Base-by-base conservation (phyloP, 345 rosid genomes). In the Populus nigra region DNA sequence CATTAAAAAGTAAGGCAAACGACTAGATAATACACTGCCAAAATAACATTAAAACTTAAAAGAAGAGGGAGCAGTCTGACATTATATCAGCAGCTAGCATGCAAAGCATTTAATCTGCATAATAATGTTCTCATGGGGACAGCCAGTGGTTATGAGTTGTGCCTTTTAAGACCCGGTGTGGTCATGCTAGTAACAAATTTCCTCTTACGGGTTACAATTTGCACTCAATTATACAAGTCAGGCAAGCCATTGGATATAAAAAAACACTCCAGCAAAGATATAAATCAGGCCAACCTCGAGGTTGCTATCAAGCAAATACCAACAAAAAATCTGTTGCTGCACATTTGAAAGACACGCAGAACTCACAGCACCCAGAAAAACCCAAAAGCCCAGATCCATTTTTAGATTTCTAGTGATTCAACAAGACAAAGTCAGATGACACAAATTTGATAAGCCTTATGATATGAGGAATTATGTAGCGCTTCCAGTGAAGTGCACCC, bases 1-100 rank as follows among this genome's bases (percentile, higher is more conserved):
- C 81, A 81, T 27, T 7, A 61, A 12, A 76, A 41, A 65, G 65
- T 77, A 50, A 75, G 72, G 9, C 49, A 41, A 70, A n/a, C 36
- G 35, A 59, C 12, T 10, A 43, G 47, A 43, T 43, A 43, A 41
- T 10, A 41, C 47, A 41, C 47, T 23, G 11, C 62, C 62, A 57
- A 22, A 7, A 57, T 20, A 57, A 11, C 27, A 57, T 57, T 20
- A 57, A n/a, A 57, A 57, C 5, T 57, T 23, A 57, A 3, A 33
- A 33, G 36, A 33, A 8, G 62, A 57, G 62, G 8, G 13, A 57
- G 27, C 13, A 57, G n/a, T n/a, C 5, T n/a, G 62, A n/a, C 62
- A n/a, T 57, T 9, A 57, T n/a, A 57, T 13, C 62, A 3, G 62
- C 13, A 57, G 62, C 62, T 57, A 1, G 23, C 1, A 0, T 57